Conservation (phyloP, 345 rosid species). For the Gossypium australe region DNA sequence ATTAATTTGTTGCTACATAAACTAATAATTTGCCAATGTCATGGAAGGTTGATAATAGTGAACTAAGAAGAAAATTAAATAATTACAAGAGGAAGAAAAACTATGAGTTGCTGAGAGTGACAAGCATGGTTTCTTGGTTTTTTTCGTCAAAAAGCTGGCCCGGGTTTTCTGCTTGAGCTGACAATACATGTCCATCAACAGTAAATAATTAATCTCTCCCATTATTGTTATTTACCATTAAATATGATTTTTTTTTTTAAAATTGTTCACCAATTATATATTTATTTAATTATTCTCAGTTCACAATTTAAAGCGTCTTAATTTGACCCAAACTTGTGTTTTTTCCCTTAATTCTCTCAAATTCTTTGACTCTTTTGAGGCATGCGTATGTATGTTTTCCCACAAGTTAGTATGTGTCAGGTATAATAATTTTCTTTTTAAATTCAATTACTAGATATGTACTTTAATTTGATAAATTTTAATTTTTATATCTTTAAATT, state of each 20-base stretch:
- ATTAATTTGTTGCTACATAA: no score
- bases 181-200: slow-evolving; percentile 17
- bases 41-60: not conserved
- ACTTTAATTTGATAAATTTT: no score
- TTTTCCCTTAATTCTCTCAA: not conserved
- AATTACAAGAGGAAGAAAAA: not conserved
- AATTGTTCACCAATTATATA: not conserved
- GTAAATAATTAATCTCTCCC: not conserved
- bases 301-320: slow-evolving; percentile 37
- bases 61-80: not conserved
- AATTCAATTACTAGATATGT: accelerated
- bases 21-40: not conserved
- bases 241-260: no score
- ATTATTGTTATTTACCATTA: not conserved
- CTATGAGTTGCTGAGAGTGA: slow-evolving; percentile 19
- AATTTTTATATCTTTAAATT: no score
- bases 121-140: slow-evolving; percentile 5
- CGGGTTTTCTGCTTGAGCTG: slow-evolving; percentile 28
- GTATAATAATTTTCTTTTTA: slow-evolving; percentile 8
- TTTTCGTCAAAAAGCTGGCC: slow-evolving; percentile 26
- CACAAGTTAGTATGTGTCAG: slow-evolving; percentile 23
- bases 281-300: not conserved
- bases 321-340: slow-evolving; percentile 33
- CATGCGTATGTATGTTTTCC: slow-evolving; percentile 16
- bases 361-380: slow-evolving; percentile 28